Evolutionary conservation across 176 grass and related monocot species (phyloP).

Genomic region (Lolium perenne): DNA sequence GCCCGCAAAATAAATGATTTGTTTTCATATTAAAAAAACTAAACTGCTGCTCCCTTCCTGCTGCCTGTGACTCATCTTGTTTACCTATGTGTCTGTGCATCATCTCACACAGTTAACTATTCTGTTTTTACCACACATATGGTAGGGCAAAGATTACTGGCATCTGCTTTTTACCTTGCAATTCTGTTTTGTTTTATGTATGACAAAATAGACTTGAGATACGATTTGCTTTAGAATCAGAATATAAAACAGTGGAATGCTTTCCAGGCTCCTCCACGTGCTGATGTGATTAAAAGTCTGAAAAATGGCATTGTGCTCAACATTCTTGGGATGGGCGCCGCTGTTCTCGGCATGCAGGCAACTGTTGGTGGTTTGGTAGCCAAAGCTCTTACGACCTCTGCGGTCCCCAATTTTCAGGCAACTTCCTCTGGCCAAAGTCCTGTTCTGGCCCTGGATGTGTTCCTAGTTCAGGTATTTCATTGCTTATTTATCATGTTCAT

Average conservation of each 20-base stretch:
- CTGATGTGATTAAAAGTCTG: constrained; percentile 86
- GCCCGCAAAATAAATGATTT: not conserved
- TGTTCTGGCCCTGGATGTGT: constrained; percentile 93
- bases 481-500: constrained; percentile 6
- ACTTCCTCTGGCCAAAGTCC: constrained; percentile 70
- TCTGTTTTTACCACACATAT: constrained; percentile 3
- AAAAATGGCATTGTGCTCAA: constrained; percentile 91
- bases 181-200: not conserved
- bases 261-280: constrained; percentile 92
- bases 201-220: constrained; percentile 14
- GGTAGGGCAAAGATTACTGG: not conserved
- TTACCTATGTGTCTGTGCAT: not conserved
- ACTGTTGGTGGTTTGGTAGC: constrained; percentile 93
- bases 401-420: constrained; percentile 73
- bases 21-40: not conserved
- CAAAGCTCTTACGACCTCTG: constrained; percentile 87
- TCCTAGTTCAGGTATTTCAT: constrained; percentile 87
- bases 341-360: constrained; percentile 98
- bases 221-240: not conserved
- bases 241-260: constrained; percentile 6
- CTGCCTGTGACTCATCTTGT: not conserved
- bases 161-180: not conserved
- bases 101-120: not conserved
- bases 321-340: constrained; percentile 84
- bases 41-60: not conserved